Evolutionary conservation across 192 early-diverging fungal species (phyloP), one percentile per base, ranked within the genome.

Genomic region (Backusella mclennaniae): DNA sequence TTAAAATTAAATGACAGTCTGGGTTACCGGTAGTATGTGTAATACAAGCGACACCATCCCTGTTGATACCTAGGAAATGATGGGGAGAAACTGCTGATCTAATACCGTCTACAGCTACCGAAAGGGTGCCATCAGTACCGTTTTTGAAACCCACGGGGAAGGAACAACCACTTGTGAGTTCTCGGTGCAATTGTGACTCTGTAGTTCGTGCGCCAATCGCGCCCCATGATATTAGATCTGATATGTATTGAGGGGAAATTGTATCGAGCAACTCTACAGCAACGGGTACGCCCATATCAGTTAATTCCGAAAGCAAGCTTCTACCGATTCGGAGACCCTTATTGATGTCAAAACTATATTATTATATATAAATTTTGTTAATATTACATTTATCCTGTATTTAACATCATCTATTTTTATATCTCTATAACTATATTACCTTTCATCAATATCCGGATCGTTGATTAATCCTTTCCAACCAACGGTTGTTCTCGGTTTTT

Each of bases 121-220:
- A 80, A 46, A 90, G 87, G 73, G 92, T 98, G 26, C 97, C 97
- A 77, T 99, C 96, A 14, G 97, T 99, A 56, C 96, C 95, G 79
- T 97, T 98, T 87, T 99, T 99, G 92, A 99, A 99, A 2, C 97
- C 97, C 12, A 99, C 92, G 12, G 97, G 96, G 89, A 97, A 95
- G 42, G 95, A 96, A 15, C 95, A 90, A 1, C 97, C 97, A 5
- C 93, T 94, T 1, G 97, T 94, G 52, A 99, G 89, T 85, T 99
- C 97, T 52, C 97, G 89, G 82, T 99, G 96, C 41, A 97, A 82
- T 77, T 99, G 97, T 71, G 93, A 96, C 83, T 97, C 96, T 17
- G 97, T 99, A 1, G 97, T 99, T 29, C 97, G 87, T 17, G 97
- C 97, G 31, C 97, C 97, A 78, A 99, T 98, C 6, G 97, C 97